A percentile compares a stretch with the other conserved stretches of the same genome.
phyloP scores from a whole-genome alignment of 495 filamentous ascomycete genomes.

The Neurospora terricola region DNA sequence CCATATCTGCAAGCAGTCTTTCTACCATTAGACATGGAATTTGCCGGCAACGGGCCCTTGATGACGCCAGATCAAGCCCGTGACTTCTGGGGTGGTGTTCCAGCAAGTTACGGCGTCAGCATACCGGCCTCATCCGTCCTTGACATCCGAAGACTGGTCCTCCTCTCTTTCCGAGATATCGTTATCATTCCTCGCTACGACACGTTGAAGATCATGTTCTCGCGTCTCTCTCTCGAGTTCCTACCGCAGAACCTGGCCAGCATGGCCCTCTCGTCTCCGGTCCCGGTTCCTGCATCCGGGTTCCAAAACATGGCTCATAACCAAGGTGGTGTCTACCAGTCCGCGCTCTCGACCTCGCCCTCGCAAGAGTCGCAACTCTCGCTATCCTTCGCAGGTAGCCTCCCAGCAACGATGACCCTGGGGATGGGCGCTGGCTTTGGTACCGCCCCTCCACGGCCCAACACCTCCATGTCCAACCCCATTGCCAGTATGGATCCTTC shows the following conservation, averaged over 20 bases:
- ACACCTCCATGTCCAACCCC: slow-evolving; percentile 50
- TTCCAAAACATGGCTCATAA: slow-evolving; percentile 7
- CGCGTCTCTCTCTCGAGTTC: slow-evolving; percentile 75
- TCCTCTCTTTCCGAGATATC: slow-evolving; percentile 82
- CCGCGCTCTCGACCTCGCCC: slow-evolving; percentile 20
- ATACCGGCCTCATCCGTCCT: slow-evolving; percentile 41
- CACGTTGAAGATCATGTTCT: slow-evolving; percentile 79
- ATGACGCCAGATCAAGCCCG: slow-evolving; percentile 65
- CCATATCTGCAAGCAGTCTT: slow-evolving; percentile 97
- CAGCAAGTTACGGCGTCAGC: slow-evolving; percentile 21
- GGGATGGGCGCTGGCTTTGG: not conserved
- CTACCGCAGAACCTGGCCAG: slow-evolving; percentile 51
- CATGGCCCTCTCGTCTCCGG: slow-evolving; percentile 33
- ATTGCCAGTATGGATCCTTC: slow-evolving; percentile 47
- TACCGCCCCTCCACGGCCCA: slow-evolving; percentile 42
- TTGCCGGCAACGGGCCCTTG: slow-evolving; percentile 70
- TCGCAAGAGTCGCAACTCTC: slow-evolving; percentile 25
- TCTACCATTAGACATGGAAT: slow-evolving; percentile 87
- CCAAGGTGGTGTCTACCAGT: slow-evolving; percentile 6
- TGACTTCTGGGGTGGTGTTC: slow-evolving; percentile 76
- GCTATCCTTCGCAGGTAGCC: slow-evolving; percentile 30
- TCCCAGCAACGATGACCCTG: not conserved
- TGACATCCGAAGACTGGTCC: slow-evolving; percentile 78
- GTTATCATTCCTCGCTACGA: slow-evolving; percentile 82
- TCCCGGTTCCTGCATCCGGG: slow-evolving; percentile 28